phyloP scores from a whole-genome alignment of 2,329 filamentous ascomycete species.

The Xylaria sp. region DNA sequence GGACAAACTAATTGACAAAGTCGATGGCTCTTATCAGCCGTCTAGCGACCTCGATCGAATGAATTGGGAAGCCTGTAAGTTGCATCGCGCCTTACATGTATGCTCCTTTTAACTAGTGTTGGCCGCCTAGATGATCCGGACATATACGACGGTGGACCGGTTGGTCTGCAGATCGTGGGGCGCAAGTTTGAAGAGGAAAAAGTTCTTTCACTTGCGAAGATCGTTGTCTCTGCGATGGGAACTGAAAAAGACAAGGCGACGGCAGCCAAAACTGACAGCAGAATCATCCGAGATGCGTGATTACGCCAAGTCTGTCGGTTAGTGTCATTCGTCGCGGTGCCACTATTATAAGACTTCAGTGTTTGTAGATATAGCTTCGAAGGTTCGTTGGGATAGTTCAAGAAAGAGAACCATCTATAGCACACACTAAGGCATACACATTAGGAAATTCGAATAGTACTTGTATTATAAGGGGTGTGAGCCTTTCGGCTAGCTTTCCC shows the following conservation, averaged over 20 bases:
- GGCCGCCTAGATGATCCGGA: conserved; percentile 58
- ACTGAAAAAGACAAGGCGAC: conserved; percentile 17
- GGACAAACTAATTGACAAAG: conserved; percentile 61
- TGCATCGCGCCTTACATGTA: neutral
- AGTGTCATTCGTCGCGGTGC: no score
- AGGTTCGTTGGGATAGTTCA: no score
- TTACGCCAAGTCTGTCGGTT: no score
- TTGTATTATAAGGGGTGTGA: no score
- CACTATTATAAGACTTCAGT: no score
- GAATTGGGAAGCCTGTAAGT: conserved; percentile 62
- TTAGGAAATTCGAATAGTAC: no score
- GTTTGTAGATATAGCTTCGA: no score
- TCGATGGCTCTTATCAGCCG: conserved; percentile 53
- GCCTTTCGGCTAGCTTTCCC: no score
- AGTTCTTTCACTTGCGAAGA: conserved; percentile 56
- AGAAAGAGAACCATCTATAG: no score
- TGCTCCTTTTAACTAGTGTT: neutral
- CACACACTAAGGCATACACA: no score
- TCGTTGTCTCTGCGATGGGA: conserved; percentile 42
- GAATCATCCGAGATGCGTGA: no score
- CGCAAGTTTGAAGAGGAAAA: conserved; percentile 64
- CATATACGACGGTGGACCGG: conserved; percentile 59
- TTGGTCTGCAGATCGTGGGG: conserved; percentile 60
- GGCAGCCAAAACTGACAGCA: no score
- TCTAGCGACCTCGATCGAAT: conserved; percentile 56